Conservation (phyloP, 1,139 yeast species). For the Suhomyces coccinellae region DNA sequence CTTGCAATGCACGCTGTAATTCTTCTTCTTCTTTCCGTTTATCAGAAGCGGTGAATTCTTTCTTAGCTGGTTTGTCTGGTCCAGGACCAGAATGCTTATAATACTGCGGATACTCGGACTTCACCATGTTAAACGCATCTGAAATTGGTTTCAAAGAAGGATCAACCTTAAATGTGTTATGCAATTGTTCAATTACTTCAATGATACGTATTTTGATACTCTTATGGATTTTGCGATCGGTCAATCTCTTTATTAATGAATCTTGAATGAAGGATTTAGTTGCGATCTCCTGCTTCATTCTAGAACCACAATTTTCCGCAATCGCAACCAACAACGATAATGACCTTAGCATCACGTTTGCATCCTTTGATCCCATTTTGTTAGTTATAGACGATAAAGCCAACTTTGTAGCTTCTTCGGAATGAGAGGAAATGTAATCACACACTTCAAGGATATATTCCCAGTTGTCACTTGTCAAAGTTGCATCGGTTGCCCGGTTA, state of each 20-base stretch:
- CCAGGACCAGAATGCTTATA: slow-evolving; percentile 28
- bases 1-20: slow-evolving; percentile 70
- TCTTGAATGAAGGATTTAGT: slow-evolving; percentile 62
- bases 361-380: slow-evolving; percentile 64
- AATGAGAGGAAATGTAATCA: slow-evolving; percentile 71
- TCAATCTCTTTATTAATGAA: slow-evolving; percentile 53
- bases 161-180: slow-evolving; percentile 58
- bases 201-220: slow-evolving; percentile 66
- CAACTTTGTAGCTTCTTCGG: slow-evolving; percentile 57
- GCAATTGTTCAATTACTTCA: slow-evolving; percentile 69
- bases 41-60: slow-evolving; percentile 48
- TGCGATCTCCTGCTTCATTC: slow-evolving; percentile 81
- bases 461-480: slow-evolving; percentile 86
- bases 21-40: slow-evolving; percentile 74
- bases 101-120: slow-evolving; percentile 45
- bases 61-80: slow-evolving; percentile 66
- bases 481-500: slow-evolving; percentile 78
- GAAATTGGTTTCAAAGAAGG: slow-evolving; percentile 73
- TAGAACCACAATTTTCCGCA: slow-evolving; percentile 92
- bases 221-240: slow-evolving; percentile 59
- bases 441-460: slow-evolving; percentile 78
- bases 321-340: slow-evolving; percentile 71
- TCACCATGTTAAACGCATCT: slow-evolving; percentile 55
- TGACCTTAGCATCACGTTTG: slow-evolving; percentile 75
- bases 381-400: slow-evolving; percentile 53